Base-by-base conservation (phyloP, 495 filamentous ascomycete genomes). In the Aspergillus egyptiacus region DNA sequence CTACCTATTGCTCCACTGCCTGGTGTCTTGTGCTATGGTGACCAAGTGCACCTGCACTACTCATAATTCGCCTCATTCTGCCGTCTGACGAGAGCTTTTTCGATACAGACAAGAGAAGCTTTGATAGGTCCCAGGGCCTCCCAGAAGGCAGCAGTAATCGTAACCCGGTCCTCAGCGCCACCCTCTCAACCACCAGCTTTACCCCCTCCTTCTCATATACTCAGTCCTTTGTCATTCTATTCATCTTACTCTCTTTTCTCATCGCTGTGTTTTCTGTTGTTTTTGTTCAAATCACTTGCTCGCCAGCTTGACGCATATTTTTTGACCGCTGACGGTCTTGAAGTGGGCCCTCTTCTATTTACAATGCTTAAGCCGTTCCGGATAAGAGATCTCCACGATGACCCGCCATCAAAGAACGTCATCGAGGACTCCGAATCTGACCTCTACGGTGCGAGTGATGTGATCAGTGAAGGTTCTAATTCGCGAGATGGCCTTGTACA, bases 351-450 rank as follows among this genome's bases (percentile, higher is more conserved):
- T 45, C 35, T 19, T 46, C 9, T 41, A 27, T 41, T 56, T 51
- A 58, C 43, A 17, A 70, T 71, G 69, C 61, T 73, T 56, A 67
- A 69, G 30, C 70, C 68, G 14, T 74, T 74, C 33, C 66, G 67
- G 45, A 68, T 74, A 50, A 68, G 56, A 46, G 60, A 70, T 48
- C 62, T 73, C 30, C 63, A 66, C 42, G 51, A 46, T 24, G 31
- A 37, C 38, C 53, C 57, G 36, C 30, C 56, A 38, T 55, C 57
- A n/a, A 42, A 25, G 6, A 9, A 42, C 5, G 27, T 37, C 17
- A n/a, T 39, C 25, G 40, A 43, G 9, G 54, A 56, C 22, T 22
- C 32, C 18, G 36, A n/a, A 19, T 31, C 47, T 19, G 25, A 39
- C 15, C 28, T 31, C 2, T 33, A 36, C 28, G 22, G 38, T 44